phyloP scores from a whole-genome alignment of 2,329 filamentous ascomycete species.

The Ramularia collo-cygni region DNA sequence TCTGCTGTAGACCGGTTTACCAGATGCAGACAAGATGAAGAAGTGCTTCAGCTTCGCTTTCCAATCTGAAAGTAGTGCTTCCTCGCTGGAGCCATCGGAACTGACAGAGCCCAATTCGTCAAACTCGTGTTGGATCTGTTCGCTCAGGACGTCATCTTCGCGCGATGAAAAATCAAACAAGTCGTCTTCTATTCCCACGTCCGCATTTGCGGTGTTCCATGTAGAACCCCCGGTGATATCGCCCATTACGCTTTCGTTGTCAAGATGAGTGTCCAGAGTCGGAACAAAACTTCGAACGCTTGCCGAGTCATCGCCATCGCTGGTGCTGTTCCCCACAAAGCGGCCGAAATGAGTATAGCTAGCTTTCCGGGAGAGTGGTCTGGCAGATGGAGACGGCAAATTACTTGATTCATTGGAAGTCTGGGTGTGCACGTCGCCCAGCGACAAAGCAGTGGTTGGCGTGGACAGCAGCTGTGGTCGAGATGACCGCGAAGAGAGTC shows the following conservation, averaged over 20 bases:
- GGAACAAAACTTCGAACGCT: conserved; percentile 63
- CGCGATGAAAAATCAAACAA: conserved; percentile 53
- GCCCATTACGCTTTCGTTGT: conserved; percentile 74
- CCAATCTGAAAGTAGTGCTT: conserved; percentile 62
- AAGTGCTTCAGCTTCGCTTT: conserved; percentile 95
- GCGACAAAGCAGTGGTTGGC: conserved; percentile 78
- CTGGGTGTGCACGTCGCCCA: conserved; percentile 72
- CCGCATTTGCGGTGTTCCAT: conserved; percentile 60
- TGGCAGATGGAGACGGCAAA: conserved; percentile 20
- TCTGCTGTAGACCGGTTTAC: conserved; percentile 94
- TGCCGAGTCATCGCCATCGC: conserved; percentile 55
- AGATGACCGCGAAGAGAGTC: conserved; percentile 30
- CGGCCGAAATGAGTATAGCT: conserved; percentile 35
- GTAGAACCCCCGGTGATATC: conserved; percentile 62
- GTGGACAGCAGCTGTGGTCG: conserved; percentile 48
- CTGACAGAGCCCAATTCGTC: conserved; percentile 60
- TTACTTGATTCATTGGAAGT: conserved; percentile 54
- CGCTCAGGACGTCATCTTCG: conserved; percentile 45
- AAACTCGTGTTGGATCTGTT: conserved; percentile 71
- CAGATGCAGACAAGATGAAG: conserved; percentile 88
- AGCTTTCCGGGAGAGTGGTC: conserved; percentile 34
- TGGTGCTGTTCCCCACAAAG: conserved; percentile 42
- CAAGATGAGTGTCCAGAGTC: conserved; percentile 56
- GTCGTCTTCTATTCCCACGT: conserved; percentile 49
- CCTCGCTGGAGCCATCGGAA: conserved; percentile 49